A percentile compares a stretch with the other conserved stretches of the same genome.
phyloP scores from a whole-genome alignment of 1,284 basidiomycete genomes.

The Rhodotorula mucilaginosa region DNA sequence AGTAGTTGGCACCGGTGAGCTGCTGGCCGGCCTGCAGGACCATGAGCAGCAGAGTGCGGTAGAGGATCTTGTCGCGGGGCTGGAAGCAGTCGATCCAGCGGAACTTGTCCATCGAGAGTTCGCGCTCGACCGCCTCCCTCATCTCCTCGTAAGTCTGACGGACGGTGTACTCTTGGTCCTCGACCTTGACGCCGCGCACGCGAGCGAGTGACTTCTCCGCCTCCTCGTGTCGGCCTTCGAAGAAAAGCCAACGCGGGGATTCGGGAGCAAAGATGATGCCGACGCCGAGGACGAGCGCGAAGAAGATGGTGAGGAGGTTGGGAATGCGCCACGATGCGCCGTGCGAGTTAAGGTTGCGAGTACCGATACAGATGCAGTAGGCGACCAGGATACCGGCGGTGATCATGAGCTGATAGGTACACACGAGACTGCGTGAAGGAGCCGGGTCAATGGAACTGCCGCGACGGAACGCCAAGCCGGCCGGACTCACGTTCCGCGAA shows the following conservation, averaged over 20 bases:
- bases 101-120: slow-evolving; percentile 39
- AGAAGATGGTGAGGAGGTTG: slow-evolving; percentile 11
- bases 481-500: slow-evolving; percentile 60
- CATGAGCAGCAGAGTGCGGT: slow-evolving; percentile 66
- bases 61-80: slow-evolving; percentile 58
- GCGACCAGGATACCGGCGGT: slow-evolving; percentile 69
- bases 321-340: slow-evolving; percentile 53
- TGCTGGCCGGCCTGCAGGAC: slow-evolving; percentile 70
- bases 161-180: slow-evolving; percentile 52
- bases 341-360: slow-evolving; percentile 41
- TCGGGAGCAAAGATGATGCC: slow-evolving; percentile 29
- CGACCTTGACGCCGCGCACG: slow-evolving; percentile 21
- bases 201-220: slow-evolving; percentile 29
- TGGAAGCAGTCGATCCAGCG: slow-evolving; percentile 66
- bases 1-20: slow-evolving; percentile 60
- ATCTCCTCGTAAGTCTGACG: slow-evolving; percentile 50
- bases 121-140: slow-evolving; percentile 44
- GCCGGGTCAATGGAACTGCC: neutral
- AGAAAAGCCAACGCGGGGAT: slow-evolving; percentile 30
- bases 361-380: slow-evolving; percentile 53
- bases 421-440: slow-evolving; percentile 48
- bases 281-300: slow-evolving; percentile 21
- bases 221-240: slow-evolving; percentile 19
- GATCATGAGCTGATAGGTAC: slow-evolving; percentile 68
- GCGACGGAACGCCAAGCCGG: neutral